These are phyloP conservation scores for Fusarium sp. DNA, from an alignment of 2,329 filamentous ascomycete species.

Conservation along the genomic window DNA sequence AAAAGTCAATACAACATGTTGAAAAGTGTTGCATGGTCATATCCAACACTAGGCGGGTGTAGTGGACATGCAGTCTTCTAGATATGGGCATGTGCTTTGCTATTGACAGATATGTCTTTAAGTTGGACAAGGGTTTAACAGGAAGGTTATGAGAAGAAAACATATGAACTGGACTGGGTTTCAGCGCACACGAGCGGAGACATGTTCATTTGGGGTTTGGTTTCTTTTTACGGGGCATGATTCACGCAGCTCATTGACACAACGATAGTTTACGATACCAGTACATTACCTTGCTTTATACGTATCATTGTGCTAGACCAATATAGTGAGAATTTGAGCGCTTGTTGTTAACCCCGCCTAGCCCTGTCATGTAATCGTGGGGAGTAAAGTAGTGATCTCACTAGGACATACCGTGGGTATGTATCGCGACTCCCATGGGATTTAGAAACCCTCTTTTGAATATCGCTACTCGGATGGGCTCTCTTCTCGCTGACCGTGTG, in stretches of 20 bases:
- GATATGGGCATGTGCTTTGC: conserved; percentile 8
- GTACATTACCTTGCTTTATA: conserved; percentile 32
- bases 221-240: conserved; percentile 43
- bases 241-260: conserved; percentile 46
- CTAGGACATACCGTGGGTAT: conserved; percentile 7
- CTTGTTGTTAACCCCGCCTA: background rate
- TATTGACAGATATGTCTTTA: background rate
- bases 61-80: conserved; percentile 6
- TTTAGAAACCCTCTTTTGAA: background rate
- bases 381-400: conserved; percentile 9
- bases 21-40: conserved; percentile 11
- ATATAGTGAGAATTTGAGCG: background rate
- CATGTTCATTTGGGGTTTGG: conserved; percentile 24
- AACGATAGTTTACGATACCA: conserved; percentile 49
- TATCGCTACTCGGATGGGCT: background rate
- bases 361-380: background rate
- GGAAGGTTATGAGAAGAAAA: conserved; percentile 11
- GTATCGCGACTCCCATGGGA: background rate
- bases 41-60: conserved; percentile 7
- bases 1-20: conserved; percentile 33
- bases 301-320: background rate
- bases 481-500: background rate
- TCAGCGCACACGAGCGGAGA: conserved; percentile 7
- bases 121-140: conserved; percentile 1
- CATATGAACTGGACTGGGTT: conserved; percentile 10